phyloP scores from a whole-genome alignment of 2,329 filamentous ascomycete genomes.

The Teratosphaeria zuluensis region DNA sequence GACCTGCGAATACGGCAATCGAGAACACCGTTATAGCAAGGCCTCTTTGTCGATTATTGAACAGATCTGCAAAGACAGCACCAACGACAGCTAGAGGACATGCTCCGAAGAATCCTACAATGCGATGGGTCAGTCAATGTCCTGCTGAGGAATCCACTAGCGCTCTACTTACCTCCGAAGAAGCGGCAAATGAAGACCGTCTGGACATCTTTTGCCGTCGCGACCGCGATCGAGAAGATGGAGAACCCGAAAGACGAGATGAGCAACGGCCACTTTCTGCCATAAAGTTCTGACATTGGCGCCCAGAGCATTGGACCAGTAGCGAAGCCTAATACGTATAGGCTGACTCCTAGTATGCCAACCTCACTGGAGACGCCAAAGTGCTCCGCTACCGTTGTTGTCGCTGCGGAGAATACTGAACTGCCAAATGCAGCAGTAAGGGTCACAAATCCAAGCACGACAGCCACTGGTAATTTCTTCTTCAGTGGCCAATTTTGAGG shows the following conservation, averaged over 20 bases:
- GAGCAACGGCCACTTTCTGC: conserved; percentile 35
- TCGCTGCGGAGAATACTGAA: conserved; percentile 42
- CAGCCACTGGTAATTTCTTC: conserved; percentile 61
- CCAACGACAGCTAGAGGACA: conserved; percentile 35
- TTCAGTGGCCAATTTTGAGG: conserved; percentile 81
- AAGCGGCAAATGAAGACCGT: conserved; percentile 33
- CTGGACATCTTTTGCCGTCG: conserved; percentile 29
- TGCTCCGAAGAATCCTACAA: conserved; percentile 34
- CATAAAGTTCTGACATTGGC: conserved; percentile 37
- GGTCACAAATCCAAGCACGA: conserved; percentile 64
- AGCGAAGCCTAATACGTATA: conserved; percentile 35
- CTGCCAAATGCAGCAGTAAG: conserved; percentile 57
- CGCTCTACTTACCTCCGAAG: conserved; percentile 18
- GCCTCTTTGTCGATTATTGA: conserved; percentile 27
- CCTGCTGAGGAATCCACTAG: background rate
- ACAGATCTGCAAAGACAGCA: conserved; percentile 38
- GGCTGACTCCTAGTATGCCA: conserved; percentile 35
- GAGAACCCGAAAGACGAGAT: conserved; percentile 34
- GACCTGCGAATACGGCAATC: conserved; percentile 29
- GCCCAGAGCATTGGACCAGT: conserved; percentile 32
- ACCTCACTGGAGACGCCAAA: conserved; percentile 34
- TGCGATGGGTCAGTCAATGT: conserved; percentile 4
- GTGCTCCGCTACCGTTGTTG: conserved; percentile 32
- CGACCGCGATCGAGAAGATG: conserved; percentile 39
- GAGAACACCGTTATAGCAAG: conserved; percentile 30